phyloP scores from a whole-genome alignment of 129 eudicot species.

The Lactuca saligna region DNA sequence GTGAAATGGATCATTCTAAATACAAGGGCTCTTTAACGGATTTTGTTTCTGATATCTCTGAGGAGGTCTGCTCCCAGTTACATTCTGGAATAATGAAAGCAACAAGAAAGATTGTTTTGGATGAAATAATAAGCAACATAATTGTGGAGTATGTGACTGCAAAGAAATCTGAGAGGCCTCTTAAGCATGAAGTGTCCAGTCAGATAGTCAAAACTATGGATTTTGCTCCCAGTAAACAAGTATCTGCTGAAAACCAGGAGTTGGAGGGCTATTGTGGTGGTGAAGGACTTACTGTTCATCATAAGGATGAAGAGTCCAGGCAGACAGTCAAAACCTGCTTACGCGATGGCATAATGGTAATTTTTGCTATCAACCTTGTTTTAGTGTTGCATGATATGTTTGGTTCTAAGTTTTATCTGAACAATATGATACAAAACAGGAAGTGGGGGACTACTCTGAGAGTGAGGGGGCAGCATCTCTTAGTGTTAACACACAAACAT shows the following conservation, averaged over 20 bases:
- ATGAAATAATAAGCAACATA: conserved; percentile 69
- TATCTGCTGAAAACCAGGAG: too few species aligned
- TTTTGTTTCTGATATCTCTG: conserved; percentile 58
- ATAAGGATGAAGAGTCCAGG: conserved; percentile 35
- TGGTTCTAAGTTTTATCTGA: conserved; percentile 22
- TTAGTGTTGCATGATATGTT: conserved; percentile 8
- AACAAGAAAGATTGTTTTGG: conserved; percentile 69
- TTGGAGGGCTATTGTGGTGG: too few species aligned
- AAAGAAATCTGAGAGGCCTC: conserved; percentile 56
- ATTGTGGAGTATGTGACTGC: conserved; percentile 51
- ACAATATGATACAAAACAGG: conserved; percentile 31
- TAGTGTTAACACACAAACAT: conserved; percentile 25
- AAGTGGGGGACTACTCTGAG: conserved; percentile 24
- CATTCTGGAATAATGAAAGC: conserved; percentile 83
- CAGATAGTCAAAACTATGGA: conserved; percentile 26
- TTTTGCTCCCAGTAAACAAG: too few species aligned
- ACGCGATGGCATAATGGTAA: conserved; percentile 46
- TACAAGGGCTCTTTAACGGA: conserved; percentile 23
- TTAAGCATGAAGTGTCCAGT: conserved; percentile 34
- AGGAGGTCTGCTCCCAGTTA: conserved; percentile 72
- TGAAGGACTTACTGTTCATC: conserved; percentile 11
- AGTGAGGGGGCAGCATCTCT: conserved; percentile 34
- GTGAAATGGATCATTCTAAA: conserved; percentile 29
- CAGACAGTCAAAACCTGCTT: conserved; percentile 37
- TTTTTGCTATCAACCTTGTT: background rate